Evolutionary conservation across 2,329 filamentous ascomycete genomes (phyloP), one percentile per base, ranked within the genome.

Genomic region (Myrmaecium sp.): DNA sequence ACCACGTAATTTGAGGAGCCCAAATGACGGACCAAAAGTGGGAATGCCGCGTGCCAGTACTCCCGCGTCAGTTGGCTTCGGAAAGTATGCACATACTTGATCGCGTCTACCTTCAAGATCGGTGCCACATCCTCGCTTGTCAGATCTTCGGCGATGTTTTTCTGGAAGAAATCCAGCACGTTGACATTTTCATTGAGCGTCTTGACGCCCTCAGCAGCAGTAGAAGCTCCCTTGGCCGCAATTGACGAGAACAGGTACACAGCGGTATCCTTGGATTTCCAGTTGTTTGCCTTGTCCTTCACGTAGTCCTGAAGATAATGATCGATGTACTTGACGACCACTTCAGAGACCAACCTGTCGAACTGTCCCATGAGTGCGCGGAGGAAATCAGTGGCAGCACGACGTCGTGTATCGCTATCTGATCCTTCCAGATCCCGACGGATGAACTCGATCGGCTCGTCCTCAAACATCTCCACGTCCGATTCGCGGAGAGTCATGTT

Each of bases 361-460:
- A 93, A 95, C 38, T 79, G 82, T 42, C 86, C 78, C 45, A 93
- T 76, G 24, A 98, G 65, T 44, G 83, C 78, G 35, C 81, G 70
- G 31, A 98, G 57, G 57, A 98, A 98, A 49, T 95, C 89, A 1
- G 86, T 95, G 1, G 91, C 84, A 21, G 89, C 86, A 43, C 89
- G 69, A 38, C 89, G 67, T 44, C 89, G 67, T 2, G 89, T 98
- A 48, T 95, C 89, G 29, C 78, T 91, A 52, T 98, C 89, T 2
- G 89, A 94, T 5, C 89, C 89, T 51, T 98, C 89, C 25, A 98
- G 62, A 51, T 98, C 89, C 42, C 83, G 70, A 35, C 89, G 70
- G 44, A 98, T 98, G 47, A 92, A 98, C 52, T 98, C 89, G 37
- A 98, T 98, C 0, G 89, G 89, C 57, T 98, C 91, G 47, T 98